phyloP scores from a whole-genome alignment of 805 yeast genomes.

The Starmera quercuum region DNA sequence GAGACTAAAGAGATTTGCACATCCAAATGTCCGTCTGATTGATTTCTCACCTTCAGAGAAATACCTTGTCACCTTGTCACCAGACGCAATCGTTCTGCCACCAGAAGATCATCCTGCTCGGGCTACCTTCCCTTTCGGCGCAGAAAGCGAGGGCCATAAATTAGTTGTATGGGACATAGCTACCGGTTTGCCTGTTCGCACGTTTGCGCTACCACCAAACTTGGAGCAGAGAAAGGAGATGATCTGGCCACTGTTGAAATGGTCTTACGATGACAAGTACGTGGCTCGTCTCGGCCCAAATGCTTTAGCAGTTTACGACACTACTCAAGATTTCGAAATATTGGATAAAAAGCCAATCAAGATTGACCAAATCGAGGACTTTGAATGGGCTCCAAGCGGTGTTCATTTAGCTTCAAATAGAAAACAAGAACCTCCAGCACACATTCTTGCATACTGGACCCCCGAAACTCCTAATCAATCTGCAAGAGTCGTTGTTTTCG shows the following conservation, averaged over 20 bases:
- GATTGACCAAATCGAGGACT: constrained; percentile 79
- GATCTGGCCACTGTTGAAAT: constrained; percentile 95
- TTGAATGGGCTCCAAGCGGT: constrained; percentile 91
- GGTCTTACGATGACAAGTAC: constrained; percentile 89
- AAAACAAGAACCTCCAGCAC: constrained; percentile 46
- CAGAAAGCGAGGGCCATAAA: constrained; percentile 87
- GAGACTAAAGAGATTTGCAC: constrained; percentile 70
- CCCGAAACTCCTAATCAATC: constrained; percentile 91
- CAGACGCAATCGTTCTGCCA: constrained; percentile 70
- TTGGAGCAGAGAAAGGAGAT: constrained; percentile 56
- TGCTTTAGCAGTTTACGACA: constrained; percentile 84
- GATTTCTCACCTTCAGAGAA: constrained; percentile 92
- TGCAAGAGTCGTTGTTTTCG: constrained; percentile 88
- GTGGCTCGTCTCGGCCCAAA: constrained; percentile 95
- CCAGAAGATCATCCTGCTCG: constrained; percentile 58
- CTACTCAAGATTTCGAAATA: constrained; percentile 63
- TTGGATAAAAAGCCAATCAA: constrained; percentile 81
- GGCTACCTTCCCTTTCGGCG: constrained; percentile 72
- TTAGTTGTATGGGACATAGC: constrained; percentile 87
- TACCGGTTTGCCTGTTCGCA: constrained; percentile 76
- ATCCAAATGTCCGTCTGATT: constrained; percentile 81
- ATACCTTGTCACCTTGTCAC: constrained; percentile 83
- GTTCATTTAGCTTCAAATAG: constrained; percentile 55
- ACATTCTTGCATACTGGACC: constrained; percentile 88
- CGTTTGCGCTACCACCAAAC: constrained; percentile 83